Evolutionary conservation across 805 yeast species (phyloP).

Genomic region (Sugiyamaella chiloensis): DNA sequence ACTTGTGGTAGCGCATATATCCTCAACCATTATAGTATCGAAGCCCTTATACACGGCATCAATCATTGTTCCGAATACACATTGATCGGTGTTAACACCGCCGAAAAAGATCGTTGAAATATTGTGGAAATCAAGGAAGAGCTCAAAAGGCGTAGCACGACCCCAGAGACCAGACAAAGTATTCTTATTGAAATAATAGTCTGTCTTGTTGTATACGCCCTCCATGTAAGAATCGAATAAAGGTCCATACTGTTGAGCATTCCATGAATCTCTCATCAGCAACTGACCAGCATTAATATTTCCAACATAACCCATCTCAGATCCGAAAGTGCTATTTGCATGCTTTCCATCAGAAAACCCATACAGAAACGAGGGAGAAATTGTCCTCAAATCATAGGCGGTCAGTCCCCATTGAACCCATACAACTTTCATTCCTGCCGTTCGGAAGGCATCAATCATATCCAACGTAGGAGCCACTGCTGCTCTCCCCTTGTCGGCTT

Average conservation of each 20-base stretch:
- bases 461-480: slow-evolving; percentile 1
- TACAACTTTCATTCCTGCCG: neutral
- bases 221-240: slow-evolving; percentile 1
- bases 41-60: slow-evolving; percentile 7
- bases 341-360: slow-evolving; percentile 1
- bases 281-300: slow-evolving; percentile 3
- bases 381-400: slow-evolving; percentile 1
- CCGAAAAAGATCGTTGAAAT: slow-evolving; percentile 4
- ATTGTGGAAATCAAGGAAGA: slow-evolving; percentile 2
- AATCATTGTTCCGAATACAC: slow-evolving; percentile 4
- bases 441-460: slow-evolving; percentile 1
- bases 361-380: slow-evolving; percentile 5
- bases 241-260: slow-evolving; percentile 8
- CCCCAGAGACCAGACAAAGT: slow-evolving; percentile 7
- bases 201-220: neutral
- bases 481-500: slow-evolving; percentile 1
- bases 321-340: slow-evolving; percentile 1
- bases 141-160: slow-evolving; percentile 1
- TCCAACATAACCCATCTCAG: slow-evolving; percentile 5
- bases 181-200: slow-evolving; percentile 4
- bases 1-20: slow-evolving; percentile 8
- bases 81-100: slow-evolving; percentile 5
- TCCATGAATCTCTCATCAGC: slow-evolving; percentile 8
- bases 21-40: slow-evolving; percentile 7
- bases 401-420: slow-evolving; percentile 9